phyloP scores from a whole-genome alignment of 768 basidiomycete genomes.

The Gymnopilus dilepis region DNA sequence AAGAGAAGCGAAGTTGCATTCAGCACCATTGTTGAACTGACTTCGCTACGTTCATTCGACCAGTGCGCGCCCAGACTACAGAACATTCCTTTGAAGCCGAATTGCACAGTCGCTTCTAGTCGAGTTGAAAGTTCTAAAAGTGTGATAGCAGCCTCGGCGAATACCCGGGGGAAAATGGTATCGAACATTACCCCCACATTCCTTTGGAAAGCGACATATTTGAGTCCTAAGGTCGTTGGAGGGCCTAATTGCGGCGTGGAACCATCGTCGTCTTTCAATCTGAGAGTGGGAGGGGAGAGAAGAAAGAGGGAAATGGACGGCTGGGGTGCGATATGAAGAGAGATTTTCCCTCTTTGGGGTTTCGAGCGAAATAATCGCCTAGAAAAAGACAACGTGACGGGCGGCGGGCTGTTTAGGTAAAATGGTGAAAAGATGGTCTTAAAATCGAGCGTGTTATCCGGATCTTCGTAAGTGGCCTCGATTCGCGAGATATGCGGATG shows the following conservation, averaged over 20 bases:
- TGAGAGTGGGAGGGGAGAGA: slow-evolving; percentile 47
- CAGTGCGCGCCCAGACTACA: slow-evolving; percentile 46
- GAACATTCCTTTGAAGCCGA: slow-evolving; percentile 49
- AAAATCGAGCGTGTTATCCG: slow-evolving; percentile 49
- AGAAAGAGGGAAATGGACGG: slow-evolving; percentile 48
- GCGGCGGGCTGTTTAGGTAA: slow-evolving; percentile 35
- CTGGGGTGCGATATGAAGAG: slow-evolving; percentile 38
- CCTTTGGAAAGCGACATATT: slow-evolving; percentile 50
- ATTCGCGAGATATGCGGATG: slow-evolving; percentile 47
- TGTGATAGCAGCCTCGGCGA: slow-evolving; percentile 55
- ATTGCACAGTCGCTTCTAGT: slow-evolving; percentile 54
- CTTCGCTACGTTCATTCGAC: slow-evolving; percentile 47
- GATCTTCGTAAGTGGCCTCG: slow-evolving; percentile 53
- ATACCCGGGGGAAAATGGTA: slow-evolving; percentile 50
- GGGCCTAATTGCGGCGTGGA: slow-evolving; percentile 25
- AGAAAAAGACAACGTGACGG: slow-evolving; percentile 48
- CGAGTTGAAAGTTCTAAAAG: slow-evolving; percentile 62
- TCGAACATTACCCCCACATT: slow-evolving; percentile 54
- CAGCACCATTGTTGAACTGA: slow-evolving; percentile 50
- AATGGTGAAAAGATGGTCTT: slow-evolving; percentile 42
- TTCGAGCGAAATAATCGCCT: slow-evolving; percentile 58
- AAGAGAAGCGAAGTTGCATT: slow-evolving; percentile 54
- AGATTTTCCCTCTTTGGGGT: slow-evolving; percentile 51
- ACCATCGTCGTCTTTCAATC: slow-evolving; percentile 24
- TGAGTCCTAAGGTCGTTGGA: slow-evolving; percentile 59